These are phyloP conservation scores for Nannochloropsis oceanica DNA, from an alignment of 108 stramenopile genomes.

Conservation along the genomic window DNA sequence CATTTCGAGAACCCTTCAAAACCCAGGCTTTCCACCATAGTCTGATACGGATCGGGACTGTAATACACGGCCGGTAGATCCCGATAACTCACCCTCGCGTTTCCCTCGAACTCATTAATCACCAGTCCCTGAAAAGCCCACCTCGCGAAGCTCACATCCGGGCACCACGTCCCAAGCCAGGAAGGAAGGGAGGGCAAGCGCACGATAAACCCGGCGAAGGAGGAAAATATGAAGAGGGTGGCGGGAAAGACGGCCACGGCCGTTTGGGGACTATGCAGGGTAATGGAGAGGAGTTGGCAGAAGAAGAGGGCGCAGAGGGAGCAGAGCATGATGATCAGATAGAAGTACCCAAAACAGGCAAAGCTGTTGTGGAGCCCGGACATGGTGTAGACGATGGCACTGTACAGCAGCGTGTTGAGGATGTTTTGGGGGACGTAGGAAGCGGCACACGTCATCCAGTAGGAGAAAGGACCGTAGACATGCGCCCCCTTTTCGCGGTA, in stretches of 20 bases:
- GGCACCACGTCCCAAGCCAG: constrained; percentile 29
- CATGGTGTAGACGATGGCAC: constrained; percentile 13
- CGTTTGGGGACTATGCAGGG: constrained; percentile 2
- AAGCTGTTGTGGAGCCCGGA: constrained; percentile 11
- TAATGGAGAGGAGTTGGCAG: not conserved
- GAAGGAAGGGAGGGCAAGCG: constrained; percentile 26
- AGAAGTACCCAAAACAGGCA: constrained; percentile 19
- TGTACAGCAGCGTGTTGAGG: constrained; percentile 1
- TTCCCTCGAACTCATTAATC: constrained; percentile 17
- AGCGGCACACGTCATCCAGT: constrained; percentile 14
- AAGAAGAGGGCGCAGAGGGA: constrained; percentile 24
- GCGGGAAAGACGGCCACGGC: constrained; percentile 33
- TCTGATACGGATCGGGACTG: not conserved
- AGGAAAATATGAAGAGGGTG: constrained; percentile 26
- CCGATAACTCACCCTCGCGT: not conserved
- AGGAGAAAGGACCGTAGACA: constrained; percentile 31
- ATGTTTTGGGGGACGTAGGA: constrained; percentile 16
- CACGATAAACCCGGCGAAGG: constrained; percentile 35
- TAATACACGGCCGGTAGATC: not conserved
- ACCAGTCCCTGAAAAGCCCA: constrained; percentile 26
- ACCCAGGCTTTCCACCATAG: not conserved
- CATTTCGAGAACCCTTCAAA: not conserved
- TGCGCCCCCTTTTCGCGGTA: constrained; percentile 35
- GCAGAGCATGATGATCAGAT: constrained; percentile 21
- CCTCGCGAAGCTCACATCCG: constrained; percentile 27